Percentiles rank a stretch among this genome's conserved stretches.
Evolutionary conservation across 139 green algal species (phyloP).

Genomic region (Gonium pectorale): DNA sequence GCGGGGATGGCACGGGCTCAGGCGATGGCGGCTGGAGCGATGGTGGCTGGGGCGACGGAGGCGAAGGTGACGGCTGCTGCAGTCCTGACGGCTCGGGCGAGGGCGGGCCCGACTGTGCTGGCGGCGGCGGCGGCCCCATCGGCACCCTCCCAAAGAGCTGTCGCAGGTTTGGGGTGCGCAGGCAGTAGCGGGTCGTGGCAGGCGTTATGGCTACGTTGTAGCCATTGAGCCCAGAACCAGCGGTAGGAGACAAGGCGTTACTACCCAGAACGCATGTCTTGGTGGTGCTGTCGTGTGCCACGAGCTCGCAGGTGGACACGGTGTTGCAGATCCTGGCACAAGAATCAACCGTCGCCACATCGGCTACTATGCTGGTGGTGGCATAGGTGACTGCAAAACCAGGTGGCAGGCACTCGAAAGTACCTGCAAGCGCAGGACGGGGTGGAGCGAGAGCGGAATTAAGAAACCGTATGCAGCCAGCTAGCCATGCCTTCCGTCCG

Average conservation of each 20-base stretch:
- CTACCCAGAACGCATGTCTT: not conserved
- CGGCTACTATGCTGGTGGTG: too few relatives aligned
- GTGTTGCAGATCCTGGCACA: not conserved
- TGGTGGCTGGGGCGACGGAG: too few relatives aligned
- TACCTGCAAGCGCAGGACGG: too few relatives aligned
- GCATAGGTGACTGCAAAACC: not conserved
- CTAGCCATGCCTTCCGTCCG: too few relatives aligned
- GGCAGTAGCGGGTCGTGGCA: not conserved
- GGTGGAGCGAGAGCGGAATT: too few relatives aligned
- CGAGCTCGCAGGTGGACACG: not conserved
- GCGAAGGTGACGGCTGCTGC: not conserved
- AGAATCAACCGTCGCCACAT: not conserved
- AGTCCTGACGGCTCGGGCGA: too few relatives aligned
- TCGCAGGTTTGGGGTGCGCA: not conserved
- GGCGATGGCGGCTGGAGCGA: too few relatives aligned
- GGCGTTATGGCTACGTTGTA: not conserved
- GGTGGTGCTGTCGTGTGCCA: not conserved
- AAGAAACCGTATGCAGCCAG: too few relatives aligned
- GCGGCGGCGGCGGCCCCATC: not conserved
- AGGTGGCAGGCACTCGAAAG: not conserved
- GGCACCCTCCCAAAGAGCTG: not conserved
- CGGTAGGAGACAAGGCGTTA: not conserved
- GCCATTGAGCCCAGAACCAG: not conserved
- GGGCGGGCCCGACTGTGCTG: too few relatives aligned
- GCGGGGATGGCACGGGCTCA: too few relatives aligned